Conservation (phyloP, 805 yeast genomes). For the Suhomyces sp. region DNA sequence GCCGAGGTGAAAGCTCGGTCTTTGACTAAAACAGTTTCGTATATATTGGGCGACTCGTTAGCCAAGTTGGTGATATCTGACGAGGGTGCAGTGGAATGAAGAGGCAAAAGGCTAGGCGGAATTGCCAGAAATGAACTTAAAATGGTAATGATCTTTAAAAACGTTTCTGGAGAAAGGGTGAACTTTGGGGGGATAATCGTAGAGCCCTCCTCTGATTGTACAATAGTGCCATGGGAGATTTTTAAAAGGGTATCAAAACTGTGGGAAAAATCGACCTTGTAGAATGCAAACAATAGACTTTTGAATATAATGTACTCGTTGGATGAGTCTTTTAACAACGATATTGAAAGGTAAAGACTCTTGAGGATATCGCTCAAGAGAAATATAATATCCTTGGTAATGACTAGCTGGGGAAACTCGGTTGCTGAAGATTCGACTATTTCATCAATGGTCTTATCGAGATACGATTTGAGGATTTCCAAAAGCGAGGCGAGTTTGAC, state of each 20-base stretch:
- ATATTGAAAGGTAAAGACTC: slow-evolving; percentile 16
- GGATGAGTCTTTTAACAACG: slow-evolving; percentile 11
- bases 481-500: slow-evolving; percentile 16
- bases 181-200: slow-evolving; percentile 16
- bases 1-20: slow-evolving; percentile 9
- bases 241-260: slow-evolving; percentile 17
- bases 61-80: slow-evolving; percentile 27
- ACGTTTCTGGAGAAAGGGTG: slow-evolving; percentile 25
- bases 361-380: slow-evolving; percentile 25
- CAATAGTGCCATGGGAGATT: slow-evolving; percentile 7
- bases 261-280: slow-evolving; percentile 20
- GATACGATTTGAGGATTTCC: slow-evolving; percentile 14
- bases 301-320: slow-evolving; percentile 19
- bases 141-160: slow-evolving; percentile 23
- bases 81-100: slow-evolving; percentile 17
- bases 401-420: slow-evolving; percentile 12
- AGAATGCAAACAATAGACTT: slow-evolving; percentile 22
- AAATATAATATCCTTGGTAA: slow-evolving; percentile 25
- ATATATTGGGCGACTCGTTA: slow-evolving; percentile 20
- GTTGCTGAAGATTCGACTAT: slow-evolving; percentile 9
- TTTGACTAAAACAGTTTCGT: slow-evolving; percentile 14
- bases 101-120: slow-evolving; percentile 21
- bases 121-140: slow-evolving; percentile 23
- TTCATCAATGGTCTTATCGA: slow-evolving; percentile 14
- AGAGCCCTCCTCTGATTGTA: background rate